Conservation (phyloP, 345 rosid genomes). For the Syzygium oleosum region DNA sequence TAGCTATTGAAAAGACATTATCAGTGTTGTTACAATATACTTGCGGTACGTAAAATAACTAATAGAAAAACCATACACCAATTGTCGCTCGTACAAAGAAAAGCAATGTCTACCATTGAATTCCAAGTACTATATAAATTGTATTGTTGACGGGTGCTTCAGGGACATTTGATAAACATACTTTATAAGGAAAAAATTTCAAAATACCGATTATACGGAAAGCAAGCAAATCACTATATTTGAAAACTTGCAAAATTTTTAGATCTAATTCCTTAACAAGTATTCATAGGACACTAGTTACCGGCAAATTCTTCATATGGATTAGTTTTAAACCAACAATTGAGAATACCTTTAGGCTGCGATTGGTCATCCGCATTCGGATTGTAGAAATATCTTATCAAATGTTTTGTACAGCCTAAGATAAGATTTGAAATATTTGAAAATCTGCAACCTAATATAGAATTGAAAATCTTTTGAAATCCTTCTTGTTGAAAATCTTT, state of each 20-base stretch:
- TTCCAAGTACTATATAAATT: accelerated
- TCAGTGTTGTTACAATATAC: accelerated
- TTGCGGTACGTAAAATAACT: background rate
- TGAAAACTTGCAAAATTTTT: background rate
- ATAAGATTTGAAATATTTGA: background rate
- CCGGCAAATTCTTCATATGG: background rate
- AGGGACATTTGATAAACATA: background rate
- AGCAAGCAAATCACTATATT: background rate
- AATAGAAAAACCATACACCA: accelerated
- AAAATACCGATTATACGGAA: background rate
- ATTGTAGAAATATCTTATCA: background rate
- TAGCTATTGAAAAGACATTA: background rate
- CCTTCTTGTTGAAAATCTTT: too few species aligned
- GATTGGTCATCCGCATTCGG: accelerated
- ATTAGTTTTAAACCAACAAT: background rate
- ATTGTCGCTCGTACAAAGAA: background rate
- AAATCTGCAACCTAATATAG: too few species aligned
- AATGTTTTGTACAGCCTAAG: background rate
- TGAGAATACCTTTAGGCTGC: background rate
- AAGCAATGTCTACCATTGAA: background rate
- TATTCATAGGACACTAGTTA: background rate
- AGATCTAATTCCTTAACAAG: background rate
- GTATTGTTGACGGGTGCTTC: background rate
- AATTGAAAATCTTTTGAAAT: too few species aligned
- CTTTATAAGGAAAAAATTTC: background rate